Evolutionary conservation across 495 filamentous ascomycete species (phyloP), one percentile per base, ranked within the genome.

Genomic region (Penicillium silybi): DNA sequence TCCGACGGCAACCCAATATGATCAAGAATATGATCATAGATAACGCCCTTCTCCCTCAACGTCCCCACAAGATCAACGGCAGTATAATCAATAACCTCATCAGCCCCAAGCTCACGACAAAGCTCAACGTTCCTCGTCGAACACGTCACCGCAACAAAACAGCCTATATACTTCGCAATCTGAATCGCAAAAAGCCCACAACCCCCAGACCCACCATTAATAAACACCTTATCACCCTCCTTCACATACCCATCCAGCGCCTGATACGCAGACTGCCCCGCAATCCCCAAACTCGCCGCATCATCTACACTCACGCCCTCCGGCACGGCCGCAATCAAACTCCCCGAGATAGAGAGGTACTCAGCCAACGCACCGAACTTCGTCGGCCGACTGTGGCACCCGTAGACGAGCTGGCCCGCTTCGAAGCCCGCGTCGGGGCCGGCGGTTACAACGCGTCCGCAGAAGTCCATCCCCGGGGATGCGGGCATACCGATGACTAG

Each of bases 21-120:
- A 64, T 89, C 87, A 23, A 89, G 66, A 0, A 78, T 72, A 29
- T 80, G 71, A 50, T 74, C 62, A 66, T 81, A 89, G 6, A 79
- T 65, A 15, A 67, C 64, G 0, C 81, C 82, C 35, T 73, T 68
- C 3, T 59, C 58, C 61, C 72, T 72, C 11, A 89, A 56, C 7
- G 54, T 66, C 8, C 71, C 60, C 37, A 76, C 55, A 1, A 88
- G 69, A 62, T 84, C 69, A 1, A 57, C 53, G 10, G 66, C 58
- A n/a, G 76, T 82, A 58, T 90, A 90, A 59, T 90, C 85, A 38
- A 90, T 72, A 2, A 88, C 73, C 47, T 84, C 78, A 56, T 89
- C 84, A 4, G 85, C 86, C 0, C 86, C 86, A 1, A 89, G 65
- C 11, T 62, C 62, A 29, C 70, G 70, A 56, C 80, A 82, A 1